Evolutionary conservation across 768 basidiomycete genomes (phyloP).

Genomic region (Amanita phalloides): DNA sequence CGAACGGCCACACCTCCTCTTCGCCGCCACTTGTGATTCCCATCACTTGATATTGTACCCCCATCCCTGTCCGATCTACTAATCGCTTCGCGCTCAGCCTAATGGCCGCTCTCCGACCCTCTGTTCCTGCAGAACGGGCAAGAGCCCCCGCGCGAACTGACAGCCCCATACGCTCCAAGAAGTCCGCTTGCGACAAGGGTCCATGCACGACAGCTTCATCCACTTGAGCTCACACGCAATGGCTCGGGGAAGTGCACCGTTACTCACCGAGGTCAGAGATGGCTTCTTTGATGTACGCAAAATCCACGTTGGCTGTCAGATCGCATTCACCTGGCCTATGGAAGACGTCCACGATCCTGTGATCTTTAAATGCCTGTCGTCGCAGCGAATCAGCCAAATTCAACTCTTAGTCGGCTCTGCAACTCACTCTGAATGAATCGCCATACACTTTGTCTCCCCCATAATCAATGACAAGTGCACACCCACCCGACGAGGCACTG

Average conservation of each 20-base stretch:
- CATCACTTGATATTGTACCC: constrained; percentile 75
- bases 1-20: constrained; percentile 23
- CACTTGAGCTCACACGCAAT: background rate
- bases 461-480: constrained; percentile 84
- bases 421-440: constrained; percentile 71
- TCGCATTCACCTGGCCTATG: constrained; percentile 81
- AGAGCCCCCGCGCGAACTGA: constrained; percentile 54
- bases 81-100: constrained; percentile 53
- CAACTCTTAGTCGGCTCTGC: background rate
- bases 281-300: constrained; percentile 77
- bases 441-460: constrained; percentile 63
- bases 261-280: constrained; percentile 51
- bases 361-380: constrained; percentile 77
- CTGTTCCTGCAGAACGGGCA: constrained; percentile 33
- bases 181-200: constrained; percentile 64
- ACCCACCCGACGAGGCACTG: constrained; percentile 25
- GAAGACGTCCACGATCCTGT: constrained; percentile 79
- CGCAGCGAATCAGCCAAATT: constrained; percentile 2
- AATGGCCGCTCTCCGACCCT: constrained; percentile 44
- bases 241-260: background rate
- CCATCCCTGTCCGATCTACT: constrained; percentile 81
- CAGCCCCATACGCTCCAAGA: constrained; percentile 75
- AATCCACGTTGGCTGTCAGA: constrained; percentile 95
- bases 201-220: constrained; percentile 46
- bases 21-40: constrained; percentile 29